Percentiles rank a stretch among this genome's conserved stretches.
Evolutionary conservation across 352 stramenopile species (phyloP).

Genomic region (Discostella stelligera): DNA sequence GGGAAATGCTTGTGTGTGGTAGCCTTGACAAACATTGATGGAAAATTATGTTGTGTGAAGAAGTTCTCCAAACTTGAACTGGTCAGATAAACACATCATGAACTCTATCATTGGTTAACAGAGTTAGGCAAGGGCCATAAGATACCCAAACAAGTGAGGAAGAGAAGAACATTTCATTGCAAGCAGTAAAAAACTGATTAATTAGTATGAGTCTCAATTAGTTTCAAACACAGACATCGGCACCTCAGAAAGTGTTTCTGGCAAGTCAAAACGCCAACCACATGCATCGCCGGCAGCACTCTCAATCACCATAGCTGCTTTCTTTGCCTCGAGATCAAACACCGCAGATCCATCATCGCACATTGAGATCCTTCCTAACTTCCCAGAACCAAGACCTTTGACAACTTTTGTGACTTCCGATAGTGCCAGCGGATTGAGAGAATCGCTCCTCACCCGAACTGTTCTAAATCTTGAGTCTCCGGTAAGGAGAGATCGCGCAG

Average conservation of each 20-base stretch:
- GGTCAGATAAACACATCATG: too few species aligned
- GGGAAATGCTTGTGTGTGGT: too few species aligned
- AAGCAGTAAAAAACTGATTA: too few species aligned
- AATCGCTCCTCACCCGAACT: slow-evolving; percentile 37
- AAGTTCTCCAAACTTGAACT: too few species aligned
- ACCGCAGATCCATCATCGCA: slow-evolving; percentile 57
- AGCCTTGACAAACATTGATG: too few species aligned
- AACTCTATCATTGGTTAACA: too few species aligned
- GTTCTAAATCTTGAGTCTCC: slow-evolving; percentile 50
- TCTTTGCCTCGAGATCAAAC: slow-evolving; percentile 55
- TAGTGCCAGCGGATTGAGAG: slow-evolving; percentile 36
- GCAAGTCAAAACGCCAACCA: slow-evolving; percentile 74
- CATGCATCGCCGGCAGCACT: slow-evolving; percentile 16
- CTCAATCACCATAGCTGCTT: slow-evolving; percentile 44
- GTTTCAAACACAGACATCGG: too few species aligned
- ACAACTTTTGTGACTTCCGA: slow-evolving; percentile 51
- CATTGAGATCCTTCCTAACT: slow-evolving; percentile 58
- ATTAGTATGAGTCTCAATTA: neutral
- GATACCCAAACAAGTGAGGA: too few species aligned
- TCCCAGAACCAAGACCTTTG: slow-evolving; percentile 63
- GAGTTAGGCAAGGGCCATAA: too few species aligned
- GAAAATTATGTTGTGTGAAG: too few species aligned
- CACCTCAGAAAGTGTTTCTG: slow-evolving; percentile 30
- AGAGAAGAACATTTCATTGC: too few species aligned
- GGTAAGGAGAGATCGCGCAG: slow-evolving; percentile 52